Percentiles rank a stretch among this genome's conserved stretches.
Evolutionary conservation across 768 basidiomycete species (phyloP).

Genomic region (Candolleomyces eurysporus): DNA sequence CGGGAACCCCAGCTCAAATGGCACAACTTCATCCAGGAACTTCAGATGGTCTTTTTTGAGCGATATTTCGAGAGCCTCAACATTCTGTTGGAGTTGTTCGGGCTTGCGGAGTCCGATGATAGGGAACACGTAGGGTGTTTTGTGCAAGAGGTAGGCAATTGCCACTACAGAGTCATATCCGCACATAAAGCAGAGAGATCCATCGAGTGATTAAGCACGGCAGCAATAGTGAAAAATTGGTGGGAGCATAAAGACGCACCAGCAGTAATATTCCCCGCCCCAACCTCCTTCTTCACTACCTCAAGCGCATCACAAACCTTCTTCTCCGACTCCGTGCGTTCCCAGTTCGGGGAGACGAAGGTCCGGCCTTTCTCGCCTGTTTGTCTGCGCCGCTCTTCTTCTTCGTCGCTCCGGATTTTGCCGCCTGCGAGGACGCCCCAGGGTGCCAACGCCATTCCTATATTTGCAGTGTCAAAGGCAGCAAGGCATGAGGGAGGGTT

Average conservation of each 20-base stretch:
- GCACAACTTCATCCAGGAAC: slow-evolving; percentile 39
- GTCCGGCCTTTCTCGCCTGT: slow-evolving; percentile 40
- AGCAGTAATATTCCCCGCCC: slow-evolving; percentile 43
- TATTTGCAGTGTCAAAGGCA: slow-evolving; percentile 1
- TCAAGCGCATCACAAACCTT: slow-evolving; percentile 41
- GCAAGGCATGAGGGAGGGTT: too few relatives aligned
- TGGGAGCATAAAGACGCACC: slow-evolving; percentile 26
- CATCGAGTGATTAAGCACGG: too few relatives aligned
- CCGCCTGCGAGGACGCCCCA: slow-evolving; percentile 33
- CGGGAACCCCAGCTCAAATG: slow-evolving; percentile 50
- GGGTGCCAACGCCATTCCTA: slow-evolving; percentile 38
- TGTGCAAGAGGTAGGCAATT: slow-evolving; percentile 55
- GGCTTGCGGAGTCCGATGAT: slow-evolving; percentile 52
- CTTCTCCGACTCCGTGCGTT: slow-evolving; percentile 43
- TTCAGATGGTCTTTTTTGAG: slow-evolving; percentile 45
- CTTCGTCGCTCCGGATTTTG: slow-evolving; percentile 56
- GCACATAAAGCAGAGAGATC: too few relatives aligned
- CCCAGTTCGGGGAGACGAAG: slow-evolving; percentile 32
- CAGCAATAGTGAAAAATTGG: too few relatives aligned
- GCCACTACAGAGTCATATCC: slow-evolving; percentile 36
- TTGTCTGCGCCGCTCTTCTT: slow-evolving; percentile 12
- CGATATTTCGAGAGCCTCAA: slow-evolving; percentile 49
- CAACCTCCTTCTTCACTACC: slow-evolving; percentile 45
- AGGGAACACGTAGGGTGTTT: slow-evolving; percentile 51
- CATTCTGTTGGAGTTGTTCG: slow-evolving; percentile 48